Evolutionary conservation across 495 filamentous ascomycete species (phyloP).

Genomic region (Aspergillus hancockii): DNA sequence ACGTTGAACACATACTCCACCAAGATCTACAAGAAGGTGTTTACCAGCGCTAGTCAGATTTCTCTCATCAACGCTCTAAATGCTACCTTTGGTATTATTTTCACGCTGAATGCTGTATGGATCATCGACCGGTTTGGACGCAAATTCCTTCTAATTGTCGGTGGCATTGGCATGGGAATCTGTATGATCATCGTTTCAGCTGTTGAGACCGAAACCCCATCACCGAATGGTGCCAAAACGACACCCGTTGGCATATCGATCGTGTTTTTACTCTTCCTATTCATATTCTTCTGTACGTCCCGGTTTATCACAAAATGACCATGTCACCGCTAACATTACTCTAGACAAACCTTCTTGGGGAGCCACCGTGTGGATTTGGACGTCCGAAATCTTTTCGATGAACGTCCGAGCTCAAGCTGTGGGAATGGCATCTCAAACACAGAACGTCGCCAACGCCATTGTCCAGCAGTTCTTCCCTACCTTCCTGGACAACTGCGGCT

Average conservation of each 20-base stretch:
- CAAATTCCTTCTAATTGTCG: conserved; percentile 65
- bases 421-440: conserved; percentile 67
- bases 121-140: conserved; percentile 68
- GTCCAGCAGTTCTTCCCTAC: conserved; percentile 69
- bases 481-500: conserved; percentile 58
- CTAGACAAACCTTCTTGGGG: conserved; percentile 67
- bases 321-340: conserved; percentile 17
- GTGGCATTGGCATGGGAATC: conserved; percentile 69
- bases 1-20: conserved; percentile 64
- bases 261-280: conserved; percentile 63
- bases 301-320: not conserved
- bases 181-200: conserved; percentile 67
- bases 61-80: conserved; percentile 68
- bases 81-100: conserved; percentile 67
- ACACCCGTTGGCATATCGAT: conserved; percentile 62
- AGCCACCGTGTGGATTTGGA: conserved; percentile 69
- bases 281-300: conserved; percentile 63
- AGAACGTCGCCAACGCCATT: conserved; percentile 66
- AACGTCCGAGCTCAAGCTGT: conserved; percentile 67
- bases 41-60: conserved; percentile 51
- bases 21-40: conserved; percentile 66
- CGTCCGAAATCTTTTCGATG: conserved; percentile 65
- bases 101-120: conserved; percentile 73
- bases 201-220: conserved; percentile 63
- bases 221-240: conserved; percentile 48